Evolutionary conservation across 2,329 filamentous ascomycete species (phyloP), one percentile per base, ranked within the genome.

Genomic region (Fusarium concolor): DNA sequence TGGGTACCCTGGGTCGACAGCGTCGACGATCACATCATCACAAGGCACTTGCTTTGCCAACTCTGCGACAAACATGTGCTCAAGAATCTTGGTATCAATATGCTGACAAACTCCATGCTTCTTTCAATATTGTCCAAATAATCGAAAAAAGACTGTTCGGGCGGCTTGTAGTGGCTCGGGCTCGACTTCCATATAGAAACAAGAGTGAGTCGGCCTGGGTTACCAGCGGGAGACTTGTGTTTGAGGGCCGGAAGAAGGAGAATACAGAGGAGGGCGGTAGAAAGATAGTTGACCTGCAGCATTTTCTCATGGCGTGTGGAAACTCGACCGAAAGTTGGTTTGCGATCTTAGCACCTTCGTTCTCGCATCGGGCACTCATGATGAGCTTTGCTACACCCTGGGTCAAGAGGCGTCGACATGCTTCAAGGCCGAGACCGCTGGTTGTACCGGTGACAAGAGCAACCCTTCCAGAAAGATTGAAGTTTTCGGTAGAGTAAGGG

Each of bases 261-360:
- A 17, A 17, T 14, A 5, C 20, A 20, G 9, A 56, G 45, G 0
- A 52, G 37, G 24, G 37, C 28, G 4, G 37, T 42, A 3, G 45
- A 51, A n/a, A 56, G 22, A 11, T 28, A 56, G 20, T 42, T 56
- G 9, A 42, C 28, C 20, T 56, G 35, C 12, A 56, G 39, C 53
- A 39, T 33, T 17, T 26, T 28, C 28, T 50, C 53, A 4, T 41
- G 28, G 3, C n/a, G 20, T 41, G 2, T 10, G 53, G 53, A 22
- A 35, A 56, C 10, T 14, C n/a, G 15, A 10, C 2, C 2, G 28
- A 28, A 28, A 56, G 37, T 12, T 8, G 5, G 0, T 17, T 10
- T 2, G 53, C 28, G 26, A 35, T 14, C 15, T 15, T 8, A 6
- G 26, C 28, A 14, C 37, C 45, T n/a, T 17, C 7, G 6, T 14